These are phyloP conservation scores for Termitomyces eurrhizus DNA, from an alignment of 768 basidiomycete species.

Conservation along the genomic window DNA sequence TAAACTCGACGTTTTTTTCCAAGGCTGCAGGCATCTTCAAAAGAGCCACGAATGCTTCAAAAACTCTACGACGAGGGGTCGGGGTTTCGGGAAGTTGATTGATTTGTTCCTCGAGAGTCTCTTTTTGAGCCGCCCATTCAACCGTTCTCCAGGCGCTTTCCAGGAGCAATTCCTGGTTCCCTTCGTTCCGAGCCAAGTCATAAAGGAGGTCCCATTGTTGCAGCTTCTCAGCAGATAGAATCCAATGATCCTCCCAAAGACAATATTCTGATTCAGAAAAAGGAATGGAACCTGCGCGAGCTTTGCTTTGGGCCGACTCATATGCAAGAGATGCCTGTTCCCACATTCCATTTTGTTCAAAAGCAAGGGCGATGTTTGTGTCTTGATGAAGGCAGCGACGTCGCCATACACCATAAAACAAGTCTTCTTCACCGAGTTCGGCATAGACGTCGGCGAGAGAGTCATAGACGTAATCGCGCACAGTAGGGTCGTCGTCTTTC, in stretches of 20 bases:
- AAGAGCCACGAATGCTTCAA: conserved; percentile 90
- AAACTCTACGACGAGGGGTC: conserved; percentile 95
- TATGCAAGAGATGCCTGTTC: conserved; percentile 85
- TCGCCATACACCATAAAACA: conserved; percentile 96
- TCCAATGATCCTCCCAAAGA: conserved; percentile 99
- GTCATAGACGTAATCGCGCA: conserved; percentile 83
- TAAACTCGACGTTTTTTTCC: conserved; percentile 87
- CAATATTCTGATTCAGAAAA: conserved; percentile 96
- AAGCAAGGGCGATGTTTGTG: conserved; percentile 83
- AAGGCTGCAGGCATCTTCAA: conserved; percentile 77
- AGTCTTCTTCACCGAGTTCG: conserved; percentile 92
- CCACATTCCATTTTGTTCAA: conserved; percentile 98
- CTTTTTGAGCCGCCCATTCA: conserved; percentile 85
- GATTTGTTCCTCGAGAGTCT: conserved; percentile 77
- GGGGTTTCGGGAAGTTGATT: conserved; percentile 77
- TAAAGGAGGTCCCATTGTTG: conserved; percentile 97
- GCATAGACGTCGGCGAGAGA: conserved; percentile 94
- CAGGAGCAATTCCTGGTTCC: conserved; percentile 86
- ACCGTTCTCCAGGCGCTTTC: conserved; percentile 94
- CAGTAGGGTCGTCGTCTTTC: conserved; percentile 73
- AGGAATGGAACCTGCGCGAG: conserved; percentile 74
- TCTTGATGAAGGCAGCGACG: conserved; percentile 85
- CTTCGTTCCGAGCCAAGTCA: conserved; percentile 85
- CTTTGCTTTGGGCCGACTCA: conserved; percentile 85
- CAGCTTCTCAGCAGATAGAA: conserved; percentile 89